phyloP scores from a whole-genome alignment of 2,329 filamentous ascomycete genomes.

The Graphium sp. region DNA sequence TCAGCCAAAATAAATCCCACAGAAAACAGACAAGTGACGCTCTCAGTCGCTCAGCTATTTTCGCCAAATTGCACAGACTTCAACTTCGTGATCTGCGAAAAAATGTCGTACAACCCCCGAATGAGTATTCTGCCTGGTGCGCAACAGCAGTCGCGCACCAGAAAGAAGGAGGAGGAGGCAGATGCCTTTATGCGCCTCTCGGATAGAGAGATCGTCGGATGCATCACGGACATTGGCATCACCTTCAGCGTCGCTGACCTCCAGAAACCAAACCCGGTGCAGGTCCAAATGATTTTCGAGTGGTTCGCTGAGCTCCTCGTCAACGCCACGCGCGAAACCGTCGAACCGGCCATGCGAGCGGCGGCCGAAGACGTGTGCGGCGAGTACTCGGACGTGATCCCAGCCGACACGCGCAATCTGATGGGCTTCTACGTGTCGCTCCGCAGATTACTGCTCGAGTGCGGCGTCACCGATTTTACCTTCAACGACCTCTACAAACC shows the following conservation, averaged over 20 bases:
- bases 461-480: slow-evolving; percentile 83
- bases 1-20: too few relatives aligned
- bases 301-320: slow-evolving; percentile 91
- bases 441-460: slow-evolving; percentile 65
- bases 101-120: slow-evolving; percentile 41
- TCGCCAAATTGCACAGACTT: too few relatives aligned
- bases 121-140: slow-evolving; percentile 43
- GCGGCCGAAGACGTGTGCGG: slow-evolving; percentile 77
- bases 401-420: slow-evolving; percentile 76
- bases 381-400: slow-evolving; percentile 70
- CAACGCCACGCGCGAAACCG: slow-evolving; percentile 81
- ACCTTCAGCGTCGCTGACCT: slow-evolving; percentile 74
- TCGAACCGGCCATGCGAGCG: slow-evolving; percentile 88
- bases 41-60: too few relatives aligned
- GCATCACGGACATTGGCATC: slow-evolving; percentile 93
- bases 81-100: too few relatives aligned
- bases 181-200: slow-evolving; percentile 43
- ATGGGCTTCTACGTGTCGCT: slow-evolving; percentile 91
- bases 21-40: too few relatives aligned
- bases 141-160: slow-evolving; percentile 30
- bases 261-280: slow-evolving; percentile 81
- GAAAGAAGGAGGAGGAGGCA: slow-evolving; percentile 42
- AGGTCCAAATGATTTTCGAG: slow-evolving; percentile 95
- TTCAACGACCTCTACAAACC: slow-evolving; percentile 87
- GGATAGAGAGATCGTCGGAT: slow-evolving; percentile 77